phyloP scores from a whole-genome alignment of 169 alveolate genomes.

The Cryptosporidium muris region DNA sequence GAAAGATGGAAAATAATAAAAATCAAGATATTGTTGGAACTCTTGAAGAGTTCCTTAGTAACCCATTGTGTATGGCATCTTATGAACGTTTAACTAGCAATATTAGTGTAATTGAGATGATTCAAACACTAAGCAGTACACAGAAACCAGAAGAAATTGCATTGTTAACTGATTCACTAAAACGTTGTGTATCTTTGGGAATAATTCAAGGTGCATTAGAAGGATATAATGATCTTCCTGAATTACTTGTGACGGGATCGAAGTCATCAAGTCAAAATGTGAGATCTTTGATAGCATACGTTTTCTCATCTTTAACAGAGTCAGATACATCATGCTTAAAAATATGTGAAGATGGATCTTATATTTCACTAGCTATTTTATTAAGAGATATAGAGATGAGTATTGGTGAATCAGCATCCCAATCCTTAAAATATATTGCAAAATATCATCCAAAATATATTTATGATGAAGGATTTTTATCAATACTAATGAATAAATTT shows the following conservation, averaged over 20 bases:
- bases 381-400: conserved; percentile 32
- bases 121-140: conserved; percentile 1
- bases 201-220: conserved; percentile 13
- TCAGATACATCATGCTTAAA: conserved; percentile 1
- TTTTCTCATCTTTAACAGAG: conserved; percentile 12
- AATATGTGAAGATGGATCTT: conserved; percentile 47
- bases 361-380: conserved; percentile 11
- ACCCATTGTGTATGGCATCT: conserved; percentile 60
- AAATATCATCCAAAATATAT: conserved; percentile 29
- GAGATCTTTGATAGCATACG: conserved; percentile 23
- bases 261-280: background rate
- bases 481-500: conserved; percentile 11
- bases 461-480: conserved; percentile 11
- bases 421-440: conserved; percentile 18
- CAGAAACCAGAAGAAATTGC: conserved; percentile 16
- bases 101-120: conserved; percentile 5
- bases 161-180: conserved; percentile 14
- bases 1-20: conserved; percentile 5
- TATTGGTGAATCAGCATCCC: conserved; percentile 59
- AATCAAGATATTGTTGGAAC: background rate
- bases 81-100: conserved; percentile 4
- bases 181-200: conserved; percentile 43
- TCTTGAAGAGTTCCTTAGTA: conserved; percentile 11
- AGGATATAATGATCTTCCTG: conserved; percentile 7
- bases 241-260: conserved; percentile 28